Conservation (phyloP, 2,329 filamentous ascomycete species). For the Pseudogymnoascus sp. region DNA sequence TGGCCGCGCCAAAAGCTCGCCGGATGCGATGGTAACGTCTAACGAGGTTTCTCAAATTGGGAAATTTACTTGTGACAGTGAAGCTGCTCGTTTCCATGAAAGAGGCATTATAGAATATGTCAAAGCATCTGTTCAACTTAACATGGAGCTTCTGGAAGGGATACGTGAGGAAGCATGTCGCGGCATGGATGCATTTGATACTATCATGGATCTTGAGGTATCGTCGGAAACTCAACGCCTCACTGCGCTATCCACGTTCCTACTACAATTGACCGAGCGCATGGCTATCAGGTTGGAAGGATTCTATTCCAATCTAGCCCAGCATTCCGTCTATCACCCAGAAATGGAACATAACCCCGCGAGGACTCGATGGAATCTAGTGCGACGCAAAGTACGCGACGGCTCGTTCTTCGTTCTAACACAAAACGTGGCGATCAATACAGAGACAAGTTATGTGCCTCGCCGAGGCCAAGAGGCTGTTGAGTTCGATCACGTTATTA, state of each 20-base stretch:
- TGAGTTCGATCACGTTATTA: constrained; percentile 40
- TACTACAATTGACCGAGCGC: constrained; percentile 45
- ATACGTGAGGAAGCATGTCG: constrained; percentile 45
- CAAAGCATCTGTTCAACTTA: constrained; percentile 40
- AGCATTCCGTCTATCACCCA: constrained; percentile 43
- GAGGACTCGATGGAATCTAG: constrained; percentile 44
- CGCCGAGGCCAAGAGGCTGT: constrained; percentile 30
- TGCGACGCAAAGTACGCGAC: constrained; percentile 41
- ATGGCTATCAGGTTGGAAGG: constrained; percentile 45
- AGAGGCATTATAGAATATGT: constrained; percentile 46
- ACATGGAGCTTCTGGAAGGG: constrained; percentile 47
- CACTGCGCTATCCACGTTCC: constrained; percentile 35
- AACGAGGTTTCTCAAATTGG: constrained; percentile 45
- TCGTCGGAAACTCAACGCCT: constrained; percentile 34
- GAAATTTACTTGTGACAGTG: constrained; percentile 40
- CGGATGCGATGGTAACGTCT: constrained; percentile 39
- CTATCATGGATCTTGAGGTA: constrained; percentile 36
- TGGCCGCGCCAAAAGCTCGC: constrained; percentile 37
- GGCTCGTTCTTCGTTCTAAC: constrained; percentile 46
- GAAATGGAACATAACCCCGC: constrained; percentile 47
- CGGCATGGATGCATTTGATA: constrained; percentile 49
- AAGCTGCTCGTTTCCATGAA: constrained; percentile 43
- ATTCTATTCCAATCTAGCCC: constrained; percentile 45
- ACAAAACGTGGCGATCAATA: constrained; percentile 29
- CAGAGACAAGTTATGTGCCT: constrained; percentile 22